Conservation (phyloP, 192 early-diverging fungal genomes). For the Gaertneriomyces semiglobifer region DNA sequence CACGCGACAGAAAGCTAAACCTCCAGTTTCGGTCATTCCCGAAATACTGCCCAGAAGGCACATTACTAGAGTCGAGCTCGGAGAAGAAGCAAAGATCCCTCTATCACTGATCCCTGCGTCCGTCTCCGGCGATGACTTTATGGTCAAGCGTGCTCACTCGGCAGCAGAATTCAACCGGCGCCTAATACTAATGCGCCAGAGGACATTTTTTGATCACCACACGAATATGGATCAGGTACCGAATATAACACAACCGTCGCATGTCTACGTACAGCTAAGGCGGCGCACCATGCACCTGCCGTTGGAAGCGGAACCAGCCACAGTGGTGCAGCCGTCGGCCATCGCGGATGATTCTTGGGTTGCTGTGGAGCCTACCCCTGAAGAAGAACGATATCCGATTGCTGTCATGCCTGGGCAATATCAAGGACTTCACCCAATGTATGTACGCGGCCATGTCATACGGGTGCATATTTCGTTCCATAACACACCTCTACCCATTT, state of each 20-base stretch:
- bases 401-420: constrained; percentile 49
- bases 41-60: constrained; percentile 5
- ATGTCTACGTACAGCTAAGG: constrained; percentile 34
- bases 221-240: constrained; percentile 52
- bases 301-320: background rate
- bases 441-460: background rate
- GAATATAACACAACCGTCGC: constrained; percentile 33
- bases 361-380: constrained; percentile 5
- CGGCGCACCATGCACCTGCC: constrained; percentile 17
- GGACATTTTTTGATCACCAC: constrained; percentile 42
- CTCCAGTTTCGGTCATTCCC: background rate
- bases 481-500: too few species aligned
- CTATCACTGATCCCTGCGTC: constrained; percentile 11
- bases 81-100: too few species aligned
- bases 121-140: constrained; percentile 22
- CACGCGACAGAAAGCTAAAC: background rate
- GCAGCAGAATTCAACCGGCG: constrained; percentile 53
- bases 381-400: constrained; percentile 38
- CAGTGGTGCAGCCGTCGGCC: background rate
- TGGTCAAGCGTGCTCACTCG: constrained; percentile 36
- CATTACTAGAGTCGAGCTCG: constrained; percentile 1
- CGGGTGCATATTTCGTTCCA: background rate
- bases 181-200: constrained; percentile 27
- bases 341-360: background rate
- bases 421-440: constrained; percentile 42